phyloP scores from a whole-genome alignment of 352 stramenopile genomes.

The Peronosclerospora sorghi region DNA sequence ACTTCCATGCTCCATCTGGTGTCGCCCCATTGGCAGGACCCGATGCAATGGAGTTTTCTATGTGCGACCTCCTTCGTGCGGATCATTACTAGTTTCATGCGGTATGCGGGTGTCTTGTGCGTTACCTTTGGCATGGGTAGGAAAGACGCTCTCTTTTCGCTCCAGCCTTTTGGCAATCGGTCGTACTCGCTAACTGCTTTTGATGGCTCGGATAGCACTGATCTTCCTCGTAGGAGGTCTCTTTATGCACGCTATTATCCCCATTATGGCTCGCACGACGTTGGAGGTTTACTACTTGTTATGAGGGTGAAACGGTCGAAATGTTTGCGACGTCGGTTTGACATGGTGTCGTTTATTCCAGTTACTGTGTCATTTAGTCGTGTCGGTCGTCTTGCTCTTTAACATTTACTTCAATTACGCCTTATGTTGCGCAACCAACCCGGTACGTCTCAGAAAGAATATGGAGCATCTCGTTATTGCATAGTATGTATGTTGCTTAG shows the following conservation, averaged over 20 bases:
- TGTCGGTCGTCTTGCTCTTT: conserved; percentile 30
- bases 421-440: conserved; percentile 47
- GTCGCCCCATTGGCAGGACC: conserved; percentile 38
- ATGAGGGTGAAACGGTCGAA: not conserved
- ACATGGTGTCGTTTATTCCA: conserved; percentile 2
- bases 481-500: too few species aligned
- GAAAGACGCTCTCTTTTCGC: not conserved
- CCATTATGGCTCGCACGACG: conserved; percentile 29
- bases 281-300: conserved; percentile 18
- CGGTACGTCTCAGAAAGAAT: conserved; percentile 23
- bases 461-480: too few species aligned
- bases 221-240: conserved; percentile 32
- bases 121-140: conserved; percentile 35
- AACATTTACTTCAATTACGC: conserved; percentile 76
- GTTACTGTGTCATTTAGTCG: conserved; percentile 21
- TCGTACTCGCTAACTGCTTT: not conserved
- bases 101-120: conserved; percentile 29
- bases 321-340: not conserved
- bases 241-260: conserved; percentile 43
- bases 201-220: conserved; percentile 17
- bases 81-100: conserved; percentile 33
- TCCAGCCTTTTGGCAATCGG: not conserved
- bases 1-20: too few species aligned
- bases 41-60: conserved; percentile 37
- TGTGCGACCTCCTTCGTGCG: conserved; percentile 20